Base-by-base conservation (phyloP, 2,329 filamentous ascomycete species). In the Cercospora brassicicola region DNA sequence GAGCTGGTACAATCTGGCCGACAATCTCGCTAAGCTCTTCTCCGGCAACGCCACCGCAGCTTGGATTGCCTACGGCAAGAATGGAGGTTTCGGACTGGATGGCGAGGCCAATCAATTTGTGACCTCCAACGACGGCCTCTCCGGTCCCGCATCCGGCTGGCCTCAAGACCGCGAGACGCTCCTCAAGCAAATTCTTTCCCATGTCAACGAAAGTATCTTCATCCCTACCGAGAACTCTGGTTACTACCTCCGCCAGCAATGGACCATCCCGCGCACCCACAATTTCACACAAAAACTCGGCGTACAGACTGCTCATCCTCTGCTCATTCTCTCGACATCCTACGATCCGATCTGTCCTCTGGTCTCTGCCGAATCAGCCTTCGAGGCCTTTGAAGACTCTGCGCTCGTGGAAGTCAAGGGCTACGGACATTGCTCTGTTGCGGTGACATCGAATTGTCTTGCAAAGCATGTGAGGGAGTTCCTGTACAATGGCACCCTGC, bases 291-390 rank as follows among this genome's bases (percentile, higher is more conserved):
- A 71, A 42, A 60, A 59, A 6, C 11, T 59, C 2, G 45, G 62
- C 15, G 70, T 71, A 5, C 28, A 66, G 28, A 73, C 71, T 3
- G 67, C 64, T 2, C 70, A 73, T 57, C 71, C 71, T 9, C 15
- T 73, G 1, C 64, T 73, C 7, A 65, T 73, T 3, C 64, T 72
- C 4, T 72, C 70, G 0, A 73, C 70, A 3, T 68, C 71, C 9
- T 73, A 71, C 31, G 71, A 73, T 20, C 71, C 71, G 0, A 71
- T 73, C 51, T 73, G 70, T 61, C 71, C 71, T 23, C 59, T 73
- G 4, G 36, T 72, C 23, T 72, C 71, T 11, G 71, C 71, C 18
- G 66, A 67, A 64, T 30, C 68, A 13, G 70, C 71, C 1, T 61
- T 66, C 23, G 53, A 59, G 9, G 68, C 69, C 6, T 72, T 73